Base-by-base conservation (phyloP, 1,284 basidiomycete species). In the Apiotrichum gamsii region DNA sequence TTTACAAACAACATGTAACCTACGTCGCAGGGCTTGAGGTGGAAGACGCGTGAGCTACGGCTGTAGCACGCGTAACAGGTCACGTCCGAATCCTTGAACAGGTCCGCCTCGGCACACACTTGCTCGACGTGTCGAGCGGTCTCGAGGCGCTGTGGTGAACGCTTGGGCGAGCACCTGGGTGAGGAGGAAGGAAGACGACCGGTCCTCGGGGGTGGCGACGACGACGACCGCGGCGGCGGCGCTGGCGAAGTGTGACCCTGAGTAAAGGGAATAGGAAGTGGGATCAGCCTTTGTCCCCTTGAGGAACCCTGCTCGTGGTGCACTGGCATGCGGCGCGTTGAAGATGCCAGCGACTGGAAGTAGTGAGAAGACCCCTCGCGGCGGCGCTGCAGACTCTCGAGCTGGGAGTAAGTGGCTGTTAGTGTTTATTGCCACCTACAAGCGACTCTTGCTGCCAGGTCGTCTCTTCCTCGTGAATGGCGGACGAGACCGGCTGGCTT, bases 1-100 rank as follows among this genome's bases (percentile, higher is more conserved):
- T 14, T 4, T 5, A 15, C 8, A 5, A 9, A 18, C 28, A 39
- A 15, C 5, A 21, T 5, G n/a, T 31, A n/a, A 40, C 60, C 56
- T 39, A 67, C 64, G 2, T 47, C 47, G 36, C 65, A 67, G 4
- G 64, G 65, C 15, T 59, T 43, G 31, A 65, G 39, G 24, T 43
- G 43, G 28, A 59, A 62, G 31, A 58, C 54, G 19, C 46, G 46
- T 3, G 11, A 31, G 9, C 48, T 37, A 1, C 41, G 29, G 8
- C 54, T 23, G 9, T 53, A 56, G 24, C 61, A 64, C 2, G 56
- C 60, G 13, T 24, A 44, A 30, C 60, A 61, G 8, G 21, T 23
- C 19, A 32, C 21, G 21, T n/a, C 24, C 8, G 40, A 33, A 6
- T 42, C 40, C 4, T 30, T n/a, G 19, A 47, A 47, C 3, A 47